A percentile compares a stretch with the other conserved stretches of the same genome.
phyloP scores from a whole-genome alignment of 1,284 basidiomycete species.

The Cryptococcus sp. region DNA sequence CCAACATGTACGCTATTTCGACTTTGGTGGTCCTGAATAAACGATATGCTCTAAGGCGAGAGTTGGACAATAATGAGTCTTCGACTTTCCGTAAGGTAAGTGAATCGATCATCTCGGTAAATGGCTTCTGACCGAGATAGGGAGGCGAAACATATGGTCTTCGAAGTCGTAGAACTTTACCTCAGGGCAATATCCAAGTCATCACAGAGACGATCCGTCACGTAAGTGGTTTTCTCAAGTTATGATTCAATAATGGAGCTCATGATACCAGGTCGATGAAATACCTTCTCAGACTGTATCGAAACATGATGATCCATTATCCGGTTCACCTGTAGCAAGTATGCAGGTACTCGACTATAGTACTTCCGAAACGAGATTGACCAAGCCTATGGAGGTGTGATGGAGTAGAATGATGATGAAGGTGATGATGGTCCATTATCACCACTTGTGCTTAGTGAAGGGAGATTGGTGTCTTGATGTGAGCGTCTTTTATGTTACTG shows the following conservation, averaged over 20 bases:
- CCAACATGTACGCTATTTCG: slow-evolving; percentile 1
- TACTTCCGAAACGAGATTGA: not conserved
- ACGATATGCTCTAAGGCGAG: not conserved
- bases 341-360: not conserved
- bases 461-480: too few relatives aligned
- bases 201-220: slow-evolving; percentile 4
- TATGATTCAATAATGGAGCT: not conserved
- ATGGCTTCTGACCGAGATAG: not conserved
- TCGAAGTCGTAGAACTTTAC: not conserved
- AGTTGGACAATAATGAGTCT: not conserved
- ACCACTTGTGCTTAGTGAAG: too few relatives aligned
- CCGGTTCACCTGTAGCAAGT: not conserved
- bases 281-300: not conserved
- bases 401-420: too few relatives aligned
- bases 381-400: not conserved
- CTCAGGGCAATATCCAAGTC: slow-evolving; percentile 2
- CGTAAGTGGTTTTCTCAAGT: not conserved
- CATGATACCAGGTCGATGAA: not conserved
- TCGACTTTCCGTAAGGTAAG: not conserved
- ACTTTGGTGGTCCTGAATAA: slow-evolving; percentile 2
- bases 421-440: too few relatives aligned
- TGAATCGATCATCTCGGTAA: not conserved
- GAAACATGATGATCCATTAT: not conserved
- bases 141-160: slow-evolving; percentile 1
- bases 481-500: too few relatives aligned